phyloP scores from a whole-genome alignment of 1,284 basidiomycete species.

The Ustilago esculenta region DNA sequence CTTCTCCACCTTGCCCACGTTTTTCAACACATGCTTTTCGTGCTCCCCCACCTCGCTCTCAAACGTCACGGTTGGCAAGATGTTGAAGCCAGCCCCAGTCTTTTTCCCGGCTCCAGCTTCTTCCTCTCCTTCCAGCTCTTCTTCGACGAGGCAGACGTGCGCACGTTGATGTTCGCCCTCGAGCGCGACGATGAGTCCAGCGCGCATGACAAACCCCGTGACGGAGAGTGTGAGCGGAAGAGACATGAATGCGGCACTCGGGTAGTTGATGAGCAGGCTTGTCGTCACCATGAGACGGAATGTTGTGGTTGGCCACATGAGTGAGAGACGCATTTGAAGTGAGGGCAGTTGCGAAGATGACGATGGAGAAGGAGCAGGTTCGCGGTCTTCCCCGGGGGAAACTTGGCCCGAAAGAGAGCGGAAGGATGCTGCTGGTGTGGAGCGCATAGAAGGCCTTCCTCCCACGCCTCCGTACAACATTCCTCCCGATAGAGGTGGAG shows the following conservation, averaged over 20 bases:
- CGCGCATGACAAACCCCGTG: conserved; percentile 84
- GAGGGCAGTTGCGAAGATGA: conserved; percentile 43
- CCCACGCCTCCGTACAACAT: conserved; percentile 4
- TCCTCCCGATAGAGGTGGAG: conserved; percentile 6
- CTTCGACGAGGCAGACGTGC: conserved; percentile 77
- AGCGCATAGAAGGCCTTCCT: conserved; percentile 24
- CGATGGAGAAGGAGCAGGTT: neutral
- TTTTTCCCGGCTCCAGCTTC: conserved; percentile 10
- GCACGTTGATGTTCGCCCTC: conserved; percentile 80
- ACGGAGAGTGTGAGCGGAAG: conserved; percentile 91
- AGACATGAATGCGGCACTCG: conserved; percentile 91
- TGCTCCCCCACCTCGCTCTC: conserved; percentile 96
- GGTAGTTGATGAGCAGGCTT: conserved; percentile 93
- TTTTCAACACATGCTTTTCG: conserved; percentile 94
- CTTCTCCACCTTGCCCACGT: conserved; percentile 93
- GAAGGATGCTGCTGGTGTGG: conserved; percentile 21
- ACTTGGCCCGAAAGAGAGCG: conserved; percentile 27
- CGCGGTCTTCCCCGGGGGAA: conserved; percentile 13
- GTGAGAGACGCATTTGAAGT: conserved; percentile 55
- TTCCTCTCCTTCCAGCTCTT: conserved; percentile 52
- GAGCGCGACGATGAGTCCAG: conserved; percentile 88
- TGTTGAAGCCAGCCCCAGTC: conserved; percentile 73
- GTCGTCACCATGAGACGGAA: conserved; percentile 78
- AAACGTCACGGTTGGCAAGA: conserved; percentile 90
- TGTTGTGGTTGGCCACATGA: conserved; percentile 57